Percentiles rank a stretch among this genome's conserved stretches.
phyloP scores from a whole-genome alignment of 176 grass and related monocot species.

The Aegilops sharonensis region DNA sequence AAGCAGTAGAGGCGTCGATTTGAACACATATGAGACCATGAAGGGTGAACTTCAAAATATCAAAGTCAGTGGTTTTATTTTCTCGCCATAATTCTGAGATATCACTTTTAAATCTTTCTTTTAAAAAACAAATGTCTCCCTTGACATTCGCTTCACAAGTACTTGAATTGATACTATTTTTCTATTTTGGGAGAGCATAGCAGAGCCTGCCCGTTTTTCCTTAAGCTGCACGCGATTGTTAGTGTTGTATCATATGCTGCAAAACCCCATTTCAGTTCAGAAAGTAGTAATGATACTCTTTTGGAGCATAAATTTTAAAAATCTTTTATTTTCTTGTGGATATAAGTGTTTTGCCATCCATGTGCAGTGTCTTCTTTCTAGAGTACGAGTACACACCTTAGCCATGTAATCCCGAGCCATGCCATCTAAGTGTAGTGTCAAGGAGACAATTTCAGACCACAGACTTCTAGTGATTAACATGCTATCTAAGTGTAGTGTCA shows the following conservation, averaged over 20 bases:
- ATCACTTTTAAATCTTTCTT: neutral
- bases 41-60: conserved; percentile 79
- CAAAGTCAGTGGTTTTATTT: conserved; percentile 53
- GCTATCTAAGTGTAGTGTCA: neutral
- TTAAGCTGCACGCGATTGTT: neutral
- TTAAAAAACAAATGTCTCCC: neutral
- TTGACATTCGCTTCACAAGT: neutral
- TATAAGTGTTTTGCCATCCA: neutral
- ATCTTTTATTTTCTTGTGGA: neutral
- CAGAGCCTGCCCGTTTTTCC: neutral
- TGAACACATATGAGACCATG: conserved; percentile 64
- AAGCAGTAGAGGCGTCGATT: conserved; percentile 72
- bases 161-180: neutral
- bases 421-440: neutral
- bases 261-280: neutral
- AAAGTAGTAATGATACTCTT: neutral
- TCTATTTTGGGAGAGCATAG: neutral
- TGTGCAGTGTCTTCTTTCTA: neutral
- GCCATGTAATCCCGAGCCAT: neutral
- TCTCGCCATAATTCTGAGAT: conserved; percentile 6
- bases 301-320: neutral
- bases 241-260: neutral
- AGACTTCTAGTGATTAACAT: neutral
- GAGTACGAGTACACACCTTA: neutral
- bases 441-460: neutral